phyloP scores from a whole-genome alignment of 148 eudicot species.

The Limonium bicolor region DNA sequence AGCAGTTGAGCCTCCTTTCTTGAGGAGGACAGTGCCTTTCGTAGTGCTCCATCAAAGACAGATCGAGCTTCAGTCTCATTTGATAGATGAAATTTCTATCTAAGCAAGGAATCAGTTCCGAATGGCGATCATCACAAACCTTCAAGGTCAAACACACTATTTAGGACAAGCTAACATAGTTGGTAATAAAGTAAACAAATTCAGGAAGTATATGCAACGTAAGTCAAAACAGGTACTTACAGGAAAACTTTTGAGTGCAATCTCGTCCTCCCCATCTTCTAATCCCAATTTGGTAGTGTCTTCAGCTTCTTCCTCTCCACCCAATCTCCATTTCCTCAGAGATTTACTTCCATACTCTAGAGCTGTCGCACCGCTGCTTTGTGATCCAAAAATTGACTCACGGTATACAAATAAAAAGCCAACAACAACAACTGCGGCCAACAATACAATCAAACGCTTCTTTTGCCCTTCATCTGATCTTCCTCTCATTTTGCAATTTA shows the following conservation, averaged over 20 bases:
- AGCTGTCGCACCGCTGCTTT: conserved; percentile 58
- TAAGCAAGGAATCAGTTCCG: conserved; percentile 91
- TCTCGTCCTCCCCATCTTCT: conserved; percentile 57
- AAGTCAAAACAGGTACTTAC: conserved; percentile 28
- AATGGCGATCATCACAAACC: conserved; percentile 96
- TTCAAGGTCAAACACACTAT: conserved; percentile 21
- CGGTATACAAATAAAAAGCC: conserved; percentile 55
- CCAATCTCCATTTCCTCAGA: conserved; percentile 75
- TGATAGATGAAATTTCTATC: conserved; percentile 95
- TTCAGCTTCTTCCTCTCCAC: conserved; percentile 85
- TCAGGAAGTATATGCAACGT: no score
- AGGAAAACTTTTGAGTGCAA: conserved; percentile 68
- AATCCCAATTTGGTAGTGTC: conserved; percentile 37
- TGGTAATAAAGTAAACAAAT: no score
- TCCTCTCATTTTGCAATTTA: conserved; percentile 51
- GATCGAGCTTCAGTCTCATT: conserved; percentile 86
- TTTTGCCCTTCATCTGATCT: conserved; percentile 76
- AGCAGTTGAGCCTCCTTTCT: conserved; percentile 88
- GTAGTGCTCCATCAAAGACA: conserved; percentile 96
- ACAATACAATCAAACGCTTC: conserved; percentile 49
- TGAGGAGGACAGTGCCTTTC: conserved; percentile 97
- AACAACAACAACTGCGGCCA: conserved; percentile 35
- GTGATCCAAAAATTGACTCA: conserved; percentile 53
- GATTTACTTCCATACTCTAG: conserved; percentile 89
- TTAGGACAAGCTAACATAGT: no score